These are phyloP conservation scores for Paradendryphiella salina DNA, from an alignment of 2,329 filamentous ascomycete genomes.

Conservation along the genomic window DNA sequence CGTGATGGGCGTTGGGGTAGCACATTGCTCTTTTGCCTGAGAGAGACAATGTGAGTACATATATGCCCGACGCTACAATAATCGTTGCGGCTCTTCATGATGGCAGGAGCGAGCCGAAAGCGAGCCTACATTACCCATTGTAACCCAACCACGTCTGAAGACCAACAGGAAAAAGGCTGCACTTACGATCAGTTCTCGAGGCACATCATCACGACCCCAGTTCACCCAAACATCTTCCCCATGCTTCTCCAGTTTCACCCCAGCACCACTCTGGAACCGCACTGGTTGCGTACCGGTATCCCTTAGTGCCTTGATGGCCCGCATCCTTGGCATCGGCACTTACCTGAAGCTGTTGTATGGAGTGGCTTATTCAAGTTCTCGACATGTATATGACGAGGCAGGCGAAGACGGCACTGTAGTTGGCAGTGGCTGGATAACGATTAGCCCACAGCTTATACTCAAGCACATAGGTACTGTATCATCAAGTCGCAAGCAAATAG, in stretches of 20 bases:
- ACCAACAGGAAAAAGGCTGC: not conserved
- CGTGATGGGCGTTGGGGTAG: conserved; percentile 27
- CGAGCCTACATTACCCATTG: too few species aligned
- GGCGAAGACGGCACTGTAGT: not conserved
- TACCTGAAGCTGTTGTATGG: not conserved
- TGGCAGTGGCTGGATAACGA: not conserved
- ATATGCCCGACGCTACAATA: not conserved
- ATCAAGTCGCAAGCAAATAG: not conserved
- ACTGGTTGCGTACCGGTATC: not conserved
- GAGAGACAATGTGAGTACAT: not conserved
- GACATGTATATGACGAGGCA: not conserved
- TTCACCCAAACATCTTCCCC: conserved; percentile 10
- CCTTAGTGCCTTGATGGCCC: not conserved
- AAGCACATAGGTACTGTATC: not conserved
- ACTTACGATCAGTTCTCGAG: conserved; percentile 4
- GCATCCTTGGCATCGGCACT: conserved; percentile 13
- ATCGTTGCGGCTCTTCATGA: too few species aligned
- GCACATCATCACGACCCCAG: not conserved
- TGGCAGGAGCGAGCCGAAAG: conserved; percentile 13
- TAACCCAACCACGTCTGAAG: conserved; percentile 20
- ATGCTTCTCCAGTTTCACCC: not conserved
- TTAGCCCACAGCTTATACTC: not conserved
- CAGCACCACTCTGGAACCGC: not conserved
- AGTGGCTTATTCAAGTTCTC: not conserved
- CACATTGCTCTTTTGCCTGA: conserved; percentile 7